Percentiles rank a stretch among this genome's conserved stretches.
Conservation (phyloP, 805 yeast species). For the Candida saitoana region DNA sequence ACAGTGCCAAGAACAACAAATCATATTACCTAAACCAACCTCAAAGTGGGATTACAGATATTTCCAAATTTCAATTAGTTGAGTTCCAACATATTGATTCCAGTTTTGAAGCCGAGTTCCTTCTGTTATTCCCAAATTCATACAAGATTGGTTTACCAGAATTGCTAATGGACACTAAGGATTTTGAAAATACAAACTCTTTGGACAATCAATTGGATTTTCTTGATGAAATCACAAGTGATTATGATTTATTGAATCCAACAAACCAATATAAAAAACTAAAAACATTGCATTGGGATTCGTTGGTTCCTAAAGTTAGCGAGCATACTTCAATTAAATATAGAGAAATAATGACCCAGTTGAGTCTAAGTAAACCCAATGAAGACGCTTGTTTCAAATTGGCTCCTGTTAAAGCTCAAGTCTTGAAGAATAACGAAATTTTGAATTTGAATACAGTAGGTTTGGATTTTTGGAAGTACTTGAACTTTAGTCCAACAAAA, state of each 20-base stretch:
- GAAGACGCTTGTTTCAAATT: slow-evolving; percentile 23
- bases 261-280: slow-evolving; percentile 18
- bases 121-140: slow-evolving; percentile 26
- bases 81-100: slow-evolving; percentile 8
- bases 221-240: slow-evolving; percentile 34
- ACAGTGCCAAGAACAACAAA: slow-evolving; percentile 10
- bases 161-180: slow-evolving; percentile 23
- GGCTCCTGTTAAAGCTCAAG: slow-evolving; percentile 23
- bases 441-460: slow-evolving; percentile 45
- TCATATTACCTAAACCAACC: slow-evolving; percentile 3
- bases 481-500: slow-evolving; percentile 53
- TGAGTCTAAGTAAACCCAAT: slow-evolving; percentile 9
- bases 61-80: slow-evolving; percentile 12
- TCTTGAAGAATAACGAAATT: slow-evolving; percentile 35
- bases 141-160: slow-evolving; percentile 33
- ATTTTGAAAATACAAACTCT: slow-evolving; percentile 16
- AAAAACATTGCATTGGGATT: slow-evolving; percentile 33
- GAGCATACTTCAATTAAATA: slow-evolving; percentile 19
- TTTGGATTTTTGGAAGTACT: slow-evolving; percentile 50
- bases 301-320: slow-evolving; percentile 18
- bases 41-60: slow-evolving; percentile 8
- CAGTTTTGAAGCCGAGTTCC: slow-evolving; percentile 19
- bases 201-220: slow-evolving; percentile 30
- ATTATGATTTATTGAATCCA: slow-evolving; percentile 25
- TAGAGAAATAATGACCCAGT: slow-evolving; percentile 13